These are phyloP conservation scores for Claviceps paspali DNA, from an alignment of 2,329 filamentous ascomycete genomes.

Conservation along the genomic window DNA sequence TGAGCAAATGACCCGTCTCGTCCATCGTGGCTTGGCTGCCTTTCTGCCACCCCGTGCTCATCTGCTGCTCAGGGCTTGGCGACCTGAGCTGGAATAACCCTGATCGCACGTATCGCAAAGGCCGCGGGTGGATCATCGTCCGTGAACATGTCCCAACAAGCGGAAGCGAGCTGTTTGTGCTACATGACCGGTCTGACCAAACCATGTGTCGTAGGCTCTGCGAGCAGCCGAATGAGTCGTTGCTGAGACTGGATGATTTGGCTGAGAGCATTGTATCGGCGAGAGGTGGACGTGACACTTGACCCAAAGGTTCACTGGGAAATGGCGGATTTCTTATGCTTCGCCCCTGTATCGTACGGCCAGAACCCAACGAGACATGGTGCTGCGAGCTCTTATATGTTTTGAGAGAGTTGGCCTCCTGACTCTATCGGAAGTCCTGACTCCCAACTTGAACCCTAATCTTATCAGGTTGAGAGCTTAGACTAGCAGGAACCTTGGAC, in stretches of 20 bases:
- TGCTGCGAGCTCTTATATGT: constrained; percentile 1
- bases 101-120: constrained; percentile 6
- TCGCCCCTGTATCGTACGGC: neutral
- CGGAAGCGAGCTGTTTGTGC: constrained; percentile 5
- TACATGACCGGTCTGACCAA: constrained; percentile 6
- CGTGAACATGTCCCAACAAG: neutral
- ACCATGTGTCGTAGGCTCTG: constrained; percentile 1
- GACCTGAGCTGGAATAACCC: constrained; percentile 3
- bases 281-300: neutral
- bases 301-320: neutral
- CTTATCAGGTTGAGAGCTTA: neutral
- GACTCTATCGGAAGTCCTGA: constrained; percentile 16
- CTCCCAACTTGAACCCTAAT: constrained; percentile 16
- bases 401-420: constrained; percentile 6
- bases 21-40: neutral
- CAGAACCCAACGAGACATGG: neutral
- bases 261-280: neutral
- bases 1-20: neutral
- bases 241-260: constrained; percentile 5
- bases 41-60: constrained; percentile 2
- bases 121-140: constrained; percentile 12
- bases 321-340: neutral
- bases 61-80: neutral
- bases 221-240: constrained; percentile 3
- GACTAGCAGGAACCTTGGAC: neutral